Evolutionary conservation across 2,329 filamentous ascomycete species (phyloP).

Genomic region (Aspergillus tubingensis): DNA sequence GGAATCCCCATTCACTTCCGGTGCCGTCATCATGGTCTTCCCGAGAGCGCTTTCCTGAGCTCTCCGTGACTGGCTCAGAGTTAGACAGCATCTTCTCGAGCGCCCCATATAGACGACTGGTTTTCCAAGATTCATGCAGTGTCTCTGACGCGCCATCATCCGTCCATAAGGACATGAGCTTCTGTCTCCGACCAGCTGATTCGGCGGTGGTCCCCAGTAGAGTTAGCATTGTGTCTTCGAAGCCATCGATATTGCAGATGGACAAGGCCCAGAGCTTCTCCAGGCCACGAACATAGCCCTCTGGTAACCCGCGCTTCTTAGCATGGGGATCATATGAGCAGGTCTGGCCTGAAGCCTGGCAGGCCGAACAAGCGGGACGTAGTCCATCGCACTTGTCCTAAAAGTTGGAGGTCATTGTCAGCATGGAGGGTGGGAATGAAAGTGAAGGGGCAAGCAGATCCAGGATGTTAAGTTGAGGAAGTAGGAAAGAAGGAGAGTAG

Average conservation of each 20-base stretch:
- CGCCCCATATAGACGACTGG: conserved; percentile 40
- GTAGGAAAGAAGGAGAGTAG: not conserved
- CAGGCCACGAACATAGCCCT: conserved; percentile 50
- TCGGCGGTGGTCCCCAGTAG: conserved; percentile 41
- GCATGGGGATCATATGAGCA: conserved; percentile 48
- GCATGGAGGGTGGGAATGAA: not conserved
- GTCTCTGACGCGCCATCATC: conserved; percentile 45
- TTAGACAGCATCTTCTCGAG: conserved; percentile 46
- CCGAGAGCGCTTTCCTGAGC: conserved; percentile 37
- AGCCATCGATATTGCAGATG: conserved; percentile 47
- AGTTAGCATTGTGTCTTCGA: conserved; percentile 44
- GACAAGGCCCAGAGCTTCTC: conserved; percentile 50
- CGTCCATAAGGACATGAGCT: conserved; percentile 42
- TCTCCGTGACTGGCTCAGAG: conserved; percentile 26
- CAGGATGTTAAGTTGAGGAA: not conserved
- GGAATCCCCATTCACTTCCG: conserved; percentile 34
- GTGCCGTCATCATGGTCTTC: conserved; percentile 30
- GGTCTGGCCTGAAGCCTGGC: conserved; percentile 40
- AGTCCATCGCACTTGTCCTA: conserved; percentile 49
- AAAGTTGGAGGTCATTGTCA: not conserved
- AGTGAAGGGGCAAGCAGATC: not conserved
- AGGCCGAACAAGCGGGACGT: conserved; percentile 47
- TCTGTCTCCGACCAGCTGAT: conserved; percentile 33
- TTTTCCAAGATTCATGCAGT: conserved; percentile 48
- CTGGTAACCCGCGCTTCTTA: conserved; percentile 49